Base-by-base conservation (phyloP, 805 yeast genomes). In the Hanseniaspora meyeri region DNA sequence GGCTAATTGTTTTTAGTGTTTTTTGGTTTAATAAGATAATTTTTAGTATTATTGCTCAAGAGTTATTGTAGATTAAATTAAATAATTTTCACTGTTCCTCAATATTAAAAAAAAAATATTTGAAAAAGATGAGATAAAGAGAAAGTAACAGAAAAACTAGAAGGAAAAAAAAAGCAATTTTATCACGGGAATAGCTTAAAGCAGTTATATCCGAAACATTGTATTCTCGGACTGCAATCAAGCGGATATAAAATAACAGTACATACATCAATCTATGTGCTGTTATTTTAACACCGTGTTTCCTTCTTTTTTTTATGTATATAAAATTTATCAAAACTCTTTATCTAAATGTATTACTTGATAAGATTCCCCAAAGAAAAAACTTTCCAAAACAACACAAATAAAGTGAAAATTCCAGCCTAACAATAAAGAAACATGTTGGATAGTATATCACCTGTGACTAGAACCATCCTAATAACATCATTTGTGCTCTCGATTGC, bases 381-480 rank as follows among this genome's bases (percentile, higher is more conserved):
- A 24, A 24, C 27, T 5, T 5, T 4, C 27, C 27, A 24, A 24
- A 24, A 24, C 27, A 24, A 24, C 27, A 24, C 27, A 24, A 24
- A 3, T 5, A 24, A 24, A 5, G 9, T 3, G 36, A 32, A 32
- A 11, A 32, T 32, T 4, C 36, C 12, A 4, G 9, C 2, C 10
- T 32, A 32, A 32, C 9, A 10, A 36, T 12, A 29, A 29, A n/a
- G 24, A 40, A 34, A 77, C 1, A 72, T 79, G 2, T 57, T 72
- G 20, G 66, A 66, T 38, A 65, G 74, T 3, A 62, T 74, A 27
- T 68, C 68, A 2, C 54, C 70, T 64, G 42, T 66, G 62, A 51
- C 68, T 60, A 29, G 66, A 68, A 2, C 74, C 74, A 61, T 71
- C 78, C 62, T 66, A 75, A 43, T 70, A 77, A 20, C 77, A 79